Base-by-base conservation (phyloP, 176 grass and related monocot genomes). In the Zoysia pacifica region DNA sequence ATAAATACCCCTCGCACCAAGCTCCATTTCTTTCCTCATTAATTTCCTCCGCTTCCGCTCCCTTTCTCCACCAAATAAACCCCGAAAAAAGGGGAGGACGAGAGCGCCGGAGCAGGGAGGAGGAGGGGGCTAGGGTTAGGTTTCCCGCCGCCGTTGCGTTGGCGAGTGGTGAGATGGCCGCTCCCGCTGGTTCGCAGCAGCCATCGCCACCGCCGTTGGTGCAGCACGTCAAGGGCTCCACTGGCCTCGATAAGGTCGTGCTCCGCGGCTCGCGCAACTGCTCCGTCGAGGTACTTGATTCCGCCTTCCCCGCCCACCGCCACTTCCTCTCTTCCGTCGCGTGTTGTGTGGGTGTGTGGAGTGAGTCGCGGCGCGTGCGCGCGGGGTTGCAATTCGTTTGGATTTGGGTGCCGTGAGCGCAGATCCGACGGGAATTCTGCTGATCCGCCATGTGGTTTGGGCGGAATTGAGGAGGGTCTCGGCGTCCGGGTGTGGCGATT, bases 231-330 rank as follows among this genome's bases (percentile, higher is more conserved):
- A 91, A 65, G 90, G 70, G 55, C 41, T 14, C 75, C 82, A 74
- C 79, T 64, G 86, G 86, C 78, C 74, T 91, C 11, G 86, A 91
- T 11, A 91, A 88, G 86, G 43, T 91, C 74, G 48, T 85, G 48
- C 86, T 91, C 35, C 78, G 73, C 2, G 90, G 83, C 73, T 4
- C 48, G 15, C 78, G 82, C 48, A 77, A 76, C 63, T 82, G 86
- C 79, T 88, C 79, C 18, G 82, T 42, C 41, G 90, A 91, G 90
- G 90, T 91, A 85, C 2, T 20, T 36, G 66, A 56, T 81, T 77
- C 51, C 4, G 5, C 59, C 47, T 68, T 5, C 18, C 65, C 16
- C 20, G 10, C 19, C 40, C 5, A 5, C 2, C 18, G 2, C 2
- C 4, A 37, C 19, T 10, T 39, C 11, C 60, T 20, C 37, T 2